Evolutionary conservation across 202 grass and related monocot genomes (phyloP).

Genomic region (Panicum hallii): DNA sequence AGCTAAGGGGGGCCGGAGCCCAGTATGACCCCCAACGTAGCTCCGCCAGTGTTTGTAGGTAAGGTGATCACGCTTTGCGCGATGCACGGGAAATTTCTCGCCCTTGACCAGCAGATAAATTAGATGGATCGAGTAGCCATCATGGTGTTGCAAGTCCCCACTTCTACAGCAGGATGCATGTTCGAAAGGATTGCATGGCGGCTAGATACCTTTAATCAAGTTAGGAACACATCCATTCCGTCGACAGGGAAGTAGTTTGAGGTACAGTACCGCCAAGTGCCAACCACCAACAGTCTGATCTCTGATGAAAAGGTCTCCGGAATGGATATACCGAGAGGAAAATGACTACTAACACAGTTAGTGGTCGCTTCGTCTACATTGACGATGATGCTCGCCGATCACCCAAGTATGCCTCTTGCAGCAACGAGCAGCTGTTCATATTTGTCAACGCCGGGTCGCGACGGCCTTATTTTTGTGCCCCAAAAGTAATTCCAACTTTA

Average conservation of each 20-base stretch:
- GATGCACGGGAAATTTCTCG: too few species aligned
- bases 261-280: neutral
- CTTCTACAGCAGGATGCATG: neutral
- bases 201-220: neutral
- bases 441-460: slow-evolving; percentile 13
- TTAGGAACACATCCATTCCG: slow-evolving; percentile 33
- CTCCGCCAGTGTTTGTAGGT: neutral
- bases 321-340: neutral
- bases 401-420: neutral
- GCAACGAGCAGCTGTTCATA: neutral
- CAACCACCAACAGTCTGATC: neutral
- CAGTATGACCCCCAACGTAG: too few species aligned
- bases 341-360: too few species aligned
- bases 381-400: too few species aligned
- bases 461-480: neutral
- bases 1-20: too few species aligned
- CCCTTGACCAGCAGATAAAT: neutral
- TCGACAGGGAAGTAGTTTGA: slow-evolving; percentile 12
- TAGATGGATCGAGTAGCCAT: neutral
- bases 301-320: neutral
- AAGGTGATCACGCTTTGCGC: neutral
- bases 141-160: neutral
- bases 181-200: neutral
- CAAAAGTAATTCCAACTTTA: slow-evolving; percentile 28
- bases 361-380: neutral